These are phyloP conservation scores for Hyphopichia homilentoma DNA, from an alignment of 805 yeast genomes.

Conservation along the genomic window DNA sequence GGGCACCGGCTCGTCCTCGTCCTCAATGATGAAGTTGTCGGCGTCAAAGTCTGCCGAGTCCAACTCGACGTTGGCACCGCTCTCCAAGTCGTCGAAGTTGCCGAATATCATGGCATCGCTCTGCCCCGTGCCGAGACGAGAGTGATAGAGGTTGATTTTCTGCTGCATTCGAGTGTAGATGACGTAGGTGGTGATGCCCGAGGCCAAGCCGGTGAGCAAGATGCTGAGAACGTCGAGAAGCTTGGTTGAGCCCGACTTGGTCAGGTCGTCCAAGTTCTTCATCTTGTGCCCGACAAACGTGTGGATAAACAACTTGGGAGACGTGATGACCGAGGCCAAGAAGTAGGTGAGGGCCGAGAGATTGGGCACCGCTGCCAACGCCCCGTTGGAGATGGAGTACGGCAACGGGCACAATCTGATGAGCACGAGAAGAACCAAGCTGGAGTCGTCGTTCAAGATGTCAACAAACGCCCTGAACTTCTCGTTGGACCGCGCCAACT, in stretches of 20 bases:
- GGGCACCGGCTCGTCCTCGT: constrained; percentile 18
- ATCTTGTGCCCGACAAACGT: constrained; percentile 75
- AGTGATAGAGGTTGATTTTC: constrained; percentile 28
- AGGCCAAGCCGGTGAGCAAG: constrained; percentile 49
- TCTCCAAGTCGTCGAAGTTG: constrained; percentile 34
- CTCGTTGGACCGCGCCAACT: constrained; percentile 57
- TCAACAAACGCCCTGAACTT: constrained; percentile 71
- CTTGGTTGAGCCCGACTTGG: constrained; percentile 46
- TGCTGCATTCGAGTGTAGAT: constrained; percentile 55
- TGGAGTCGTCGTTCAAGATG: constrained; percentile 65
- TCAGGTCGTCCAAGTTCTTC: constrained; percentile 59
- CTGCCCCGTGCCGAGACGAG: too few species aligned
- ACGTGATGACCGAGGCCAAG: constrained; percentile 67
- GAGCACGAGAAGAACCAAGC: constrained; percentile 61
- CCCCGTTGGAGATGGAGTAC: constrained; percentile 88
- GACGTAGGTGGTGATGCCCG: constrained; percentile 60
- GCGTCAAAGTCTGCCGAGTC: constrained; percentile 35
- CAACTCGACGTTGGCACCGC: constrained; percentile 29
- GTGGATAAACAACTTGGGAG: constrained; percentile 79
- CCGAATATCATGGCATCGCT: constrained; percentile 38
- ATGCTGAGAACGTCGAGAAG: constrained; percentile 64
- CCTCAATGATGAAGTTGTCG: constrained; percentile 39
- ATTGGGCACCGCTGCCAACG: constrained; percentile 83
- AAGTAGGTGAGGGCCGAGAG: constrained; percentile 59
- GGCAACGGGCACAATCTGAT: constrained; percentile 90